Evolutionary conservation across 495 filamentous ascomycete species (phyloP), one percentile per base, ranked within the genome.

Genomic region (Hypoxylon fragiforme): DNA sequence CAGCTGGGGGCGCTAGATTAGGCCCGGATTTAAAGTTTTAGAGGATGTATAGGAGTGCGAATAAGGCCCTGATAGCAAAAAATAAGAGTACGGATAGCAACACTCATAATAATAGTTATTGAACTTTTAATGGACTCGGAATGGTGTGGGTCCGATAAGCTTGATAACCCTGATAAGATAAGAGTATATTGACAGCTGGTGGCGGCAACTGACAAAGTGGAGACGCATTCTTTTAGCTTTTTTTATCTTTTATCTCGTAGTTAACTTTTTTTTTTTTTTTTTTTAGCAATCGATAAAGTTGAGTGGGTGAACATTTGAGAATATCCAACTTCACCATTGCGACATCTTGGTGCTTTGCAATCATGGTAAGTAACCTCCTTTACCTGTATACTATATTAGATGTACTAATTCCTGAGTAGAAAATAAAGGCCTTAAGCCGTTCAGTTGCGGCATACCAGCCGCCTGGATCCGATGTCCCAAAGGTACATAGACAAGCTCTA

Each of bases 391-490:
- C 2, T 2, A 11, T 13, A n/a, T n/a, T 9, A 8, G 15, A 8
- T n/a, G 36, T 55, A n/a, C 46, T 61, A 38, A 61, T 22, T 5
- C 8, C 7, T 26, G 3, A 18, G 46, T 45, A 63, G 91, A 96
- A 96, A 84, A 89, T 97, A 65, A 96, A 96, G 79, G 88, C 92
- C 30, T 87, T 97, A 65, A 88, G 81, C 54, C 87, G 91, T 63
- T 81, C 88, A 12, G 77, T 85, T 22, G 77, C 84, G 67, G 85
- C 90, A 40, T 84, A 88, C 64, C 88, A 92, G 71, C 82, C 89
- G 30, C 83, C 88, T 31, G 92, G 92, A 38, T 85, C 86, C 34
- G 81, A 83, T 70, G 83, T 87, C 54, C 73, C 84, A 39, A 83
- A 82, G 60, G 81, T 86, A 36, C 36, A 30, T 46, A 16, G 7